Base-by-base conservation (phyloP, 441 rosid species). In the Gossypium gossypioides region DNA sequence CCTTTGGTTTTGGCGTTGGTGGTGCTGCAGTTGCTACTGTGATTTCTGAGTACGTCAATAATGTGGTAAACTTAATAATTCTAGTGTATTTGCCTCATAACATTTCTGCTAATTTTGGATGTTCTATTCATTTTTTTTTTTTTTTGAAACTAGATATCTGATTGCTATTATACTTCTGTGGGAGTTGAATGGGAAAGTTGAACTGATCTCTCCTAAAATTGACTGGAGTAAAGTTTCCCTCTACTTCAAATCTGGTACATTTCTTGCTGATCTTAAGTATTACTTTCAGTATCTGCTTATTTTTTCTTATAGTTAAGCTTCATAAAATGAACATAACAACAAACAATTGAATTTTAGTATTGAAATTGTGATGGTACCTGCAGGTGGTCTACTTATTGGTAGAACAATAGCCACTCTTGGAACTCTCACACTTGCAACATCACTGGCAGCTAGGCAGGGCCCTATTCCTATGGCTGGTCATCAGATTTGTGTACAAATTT, bases 11-110 rank as follows among this genome's bases (percentile, higher is more conserved):
- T 69, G 96, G 97, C 62, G 81, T 91, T 77, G 80, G 86, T 66
- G 99, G 97, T 74, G 96, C 96, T 72, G 99, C 97, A 64, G 79
- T 86, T 78, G 84, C 99, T 75, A 89, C 94, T 2, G 97, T 95
- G 86, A 91, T 85, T 76, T 92, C 99, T 86, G 99, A 95, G 97
- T 95, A 95, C 40, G 97, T 92, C 77, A 74, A 51, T 77, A 76
- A 74, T 88, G 86, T 85, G 94, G 93, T 91, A 90, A 88, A 88
- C 71, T 80, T 78, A 71, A 77, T 74, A 57, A 72, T 80, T 62
- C 69, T 61, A 44, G 60, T 76, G 32, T 62, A 51, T 61, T 80
- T 22, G 73, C 66, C 69, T 34, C 60, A 46, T 56, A 22, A 58
- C 71, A 19, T 60, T 63, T 61, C 51, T 81, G 22, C 34, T 32